These are phyloP conservation scores for Beauveria sp. DNA, from an alignment of 2,329 filamentous ascomycete genomes.

Conservation along the genomic window DNA sequence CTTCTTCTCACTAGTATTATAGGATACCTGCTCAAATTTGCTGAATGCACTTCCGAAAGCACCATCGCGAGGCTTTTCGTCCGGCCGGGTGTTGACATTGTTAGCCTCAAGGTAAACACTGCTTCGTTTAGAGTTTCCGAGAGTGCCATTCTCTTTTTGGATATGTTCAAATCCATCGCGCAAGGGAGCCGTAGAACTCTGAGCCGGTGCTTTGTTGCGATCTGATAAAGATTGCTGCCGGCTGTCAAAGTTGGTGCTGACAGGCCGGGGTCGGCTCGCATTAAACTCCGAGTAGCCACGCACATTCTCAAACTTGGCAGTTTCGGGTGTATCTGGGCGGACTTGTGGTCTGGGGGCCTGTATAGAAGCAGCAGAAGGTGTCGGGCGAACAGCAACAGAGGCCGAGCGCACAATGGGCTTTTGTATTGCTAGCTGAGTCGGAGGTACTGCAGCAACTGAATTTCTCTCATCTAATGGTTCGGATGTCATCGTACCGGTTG, in stretches of 20 bases:
- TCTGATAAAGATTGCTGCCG: background rate
- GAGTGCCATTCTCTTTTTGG: background rate
- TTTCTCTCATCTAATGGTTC: conserved; percentile 46
- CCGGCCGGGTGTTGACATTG: background rate
- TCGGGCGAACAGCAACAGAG: conserved; percentile 1
- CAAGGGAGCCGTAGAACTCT: background rate
- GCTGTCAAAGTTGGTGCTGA: conserved; percentile 71
- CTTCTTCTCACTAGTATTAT: conserved; percentile 37
- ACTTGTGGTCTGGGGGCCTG: background rate
- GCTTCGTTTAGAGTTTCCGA: background rate
- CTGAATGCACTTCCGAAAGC: conserved; percentile 93
- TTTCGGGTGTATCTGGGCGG: conserved; percentile 1
- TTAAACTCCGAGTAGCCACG: conserved; percentile 21
- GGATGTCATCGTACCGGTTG: conserved; percentile 72
- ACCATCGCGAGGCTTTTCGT: conserved; percentile 63
- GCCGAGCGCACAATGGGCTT: conserved; percentile 2
- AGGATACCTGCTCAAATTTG: conserved; percentile 61
- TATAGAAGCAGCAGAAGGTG: background rate
- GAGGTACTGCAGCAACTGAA: conserved; percentile 28
- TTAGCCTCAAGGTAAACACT: background rate
- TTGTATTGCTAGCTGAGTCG: conserved; percentile 19
- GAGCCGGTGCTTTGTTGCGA: conserved; percentile 60
- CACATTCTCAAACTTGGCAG: conserved; percentile 9
- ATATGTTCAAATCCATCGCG: background rate
- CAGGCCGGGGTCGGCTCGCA: conserved; percentile 54